phyloP scores from a whole-genome alignment of 331 rosid species.

The Acacia concinna region DNA sequence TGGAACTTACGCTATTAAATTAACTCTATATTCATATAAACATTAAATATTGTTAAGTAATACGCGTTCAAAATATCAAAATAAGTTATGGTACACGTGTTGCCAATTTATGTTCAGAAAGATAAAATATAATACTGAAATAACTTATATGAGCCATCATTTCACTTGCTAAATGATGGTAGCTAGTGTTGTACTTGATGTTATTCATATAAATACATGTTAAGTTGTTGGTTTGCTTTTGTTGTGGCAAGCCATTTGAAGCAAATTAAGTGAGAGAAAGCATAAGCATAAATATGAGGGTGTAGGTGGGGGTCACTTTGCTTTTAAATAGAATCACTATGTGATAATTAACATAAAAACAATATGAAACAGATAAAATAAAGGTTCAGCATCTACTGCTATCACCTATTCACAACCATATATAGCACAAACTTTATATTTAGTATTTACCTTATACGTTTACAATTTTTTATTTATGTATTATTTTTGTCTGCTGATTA shows the following conservation, averaged over 20 bases:
- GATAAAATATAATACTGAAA: not conserved
- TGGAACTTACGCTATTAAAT: too few species aligned
- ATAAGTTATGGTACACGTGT: not conserved
- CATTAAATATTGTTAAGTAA: too few species aligned
- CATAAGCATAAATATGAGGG: not conserved
- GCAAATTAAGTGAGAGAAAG: not conserved
- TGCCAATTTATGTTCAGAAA: not conserved
- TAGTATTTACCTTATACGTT: not conserved
- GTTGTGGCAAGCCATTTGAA: not conserved
- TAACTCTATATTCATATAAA: too few species aligned
- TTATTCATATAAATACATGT: not conserved
- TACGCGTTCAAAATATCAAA: not conserved
- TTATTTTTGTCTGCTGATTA: not conserved
- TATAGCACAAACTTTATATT: not conserved
- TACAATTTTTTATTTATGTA: not conserved
- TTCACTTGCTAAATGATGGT: not conserved
- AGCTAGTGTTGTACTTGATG: not conserved
- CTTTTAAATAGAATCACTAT: not conserved
- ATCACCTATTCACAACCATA: not conserved
- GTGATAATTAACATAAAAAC: not conserved
- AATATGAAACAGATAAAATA: not conserved
- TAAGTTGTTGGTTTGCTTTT: not conserved
- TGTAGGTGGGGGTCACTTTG: not conserved
- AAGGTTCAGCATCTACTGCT: not conserved
- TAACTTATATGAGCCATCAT: not conserved